Evolutionary conservation across 1,139 yeast species (phyloP).

Genomic region (Hanseniaspora uvarum): DNA sequence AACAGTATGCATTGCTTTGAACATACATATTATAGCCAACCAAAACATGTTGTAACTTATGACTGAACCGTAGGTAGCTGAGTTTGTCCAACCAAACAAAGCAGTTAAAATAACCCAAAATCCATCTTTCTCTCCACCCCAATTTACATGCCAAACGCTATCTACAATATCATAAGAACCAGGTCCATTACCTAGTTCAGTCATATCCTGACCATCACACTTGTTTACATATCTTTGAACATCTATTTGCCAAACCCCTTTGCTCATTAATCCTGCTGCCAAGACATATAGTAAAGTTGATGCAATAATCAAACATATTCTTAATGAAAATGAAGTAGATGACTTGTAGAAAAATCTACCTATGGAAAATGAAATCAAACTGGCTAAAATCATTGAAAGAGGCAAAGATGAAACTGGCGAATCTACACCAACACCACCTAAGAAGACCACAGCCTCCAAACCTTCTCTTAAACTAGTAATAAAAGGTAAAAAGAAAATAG

Average conservation of each 20-base stretch:
- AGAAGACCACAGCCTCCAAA: slow-evolving; percentile 80
- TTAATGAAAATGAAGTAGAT: slow-evolving; percentile 68
- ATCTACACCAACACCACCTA: slow-evolving; percentile 77
- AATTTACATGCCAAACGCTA: slow-evolving; percentile 91
- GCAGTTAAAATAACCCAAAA: slow-evolving; percentile 94
- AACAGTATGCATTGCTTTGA: slow-evolving; percentile 44
- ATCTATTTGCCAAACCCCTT: slow-evolving; percentile 86
- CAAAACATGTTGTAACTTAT: slow-evolving; percentile 66
- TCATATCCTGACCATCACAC: slow-evolving; percentile 76
- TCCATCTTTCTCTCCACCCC: slow-evolving; percentile 81
- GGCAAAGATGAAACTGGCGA: slow-evolving; percentile 74
- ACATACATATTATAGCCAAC: slow-evolving; percentile 48
- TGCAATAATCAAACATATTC: slow-evolving; percentile 67
- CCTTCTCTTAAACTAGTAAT: slow-evolving; percentile 85
- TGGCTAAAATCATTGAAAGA: slow-evolving; percentile 65
- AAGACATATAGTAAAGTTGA: slow-evolving; percentile 80
- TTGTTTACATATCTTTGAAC: slow-evolving; percentile 51
- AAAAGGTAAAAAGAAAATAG: slow-evolving; percentile 73
- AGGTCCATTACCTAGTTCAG: slow-evolving; percentile 86
- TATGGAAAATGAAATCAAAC: slow-evolving; percentile 52
- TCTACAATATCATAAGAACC: slow-evolving; percentile 79
- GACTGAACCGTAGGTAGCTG: slow-evolving; percentile 92
- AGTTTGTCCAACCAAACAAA: slow-evolving; percentile 87
- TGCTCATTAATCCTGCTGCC: slow-evolving; percentile 80
- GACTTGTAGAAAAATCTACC: slow-evolving; percentile 66